phyloP scores from a whole-genome alignment of 495 filamentous ascomycete genomes.

The Hypoxylon lienhwacheense region DNA sequence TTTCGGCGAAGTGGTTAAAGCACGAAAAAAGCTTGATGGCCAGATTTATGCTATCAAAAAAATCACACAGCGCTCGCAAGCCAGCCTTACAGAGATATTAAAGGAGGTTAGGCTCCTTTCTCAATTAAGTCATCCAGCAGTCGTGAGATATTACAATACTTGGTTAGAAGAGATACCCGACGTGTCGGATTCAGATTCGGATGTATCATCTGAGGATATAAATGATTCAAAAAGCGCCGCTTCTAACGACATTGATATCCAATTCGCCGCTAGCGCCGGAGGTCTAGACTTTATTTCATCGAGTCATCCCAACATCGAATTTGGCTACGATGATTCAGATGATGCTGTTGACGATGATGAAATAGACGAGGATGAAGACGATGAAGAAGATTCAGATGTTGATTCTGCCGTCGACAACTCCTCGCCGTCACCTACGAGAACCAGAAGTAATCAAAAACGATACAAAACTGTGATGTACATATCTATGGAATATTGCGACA shows the following conservation, averaged over 20 bases:
- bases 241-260: conserved; percentile 59
- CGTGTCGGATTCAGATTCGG: conserved; percentile 58
- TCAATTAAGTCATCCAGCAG: conserved; percentile 89
- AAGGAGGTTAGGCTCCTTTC: conserved; percentile 92
- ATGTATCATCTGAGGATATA: conserved; percentile 59
- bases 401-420: conserved; percentile 28
- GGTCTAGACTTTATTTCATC: conserved; percentile 94
- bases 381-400: conserved; percentile 43
- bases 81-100: conserved; percentile 79
- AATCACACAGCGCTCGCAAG: conserved; percentile 78
- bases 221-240: conserved; percentile 40
- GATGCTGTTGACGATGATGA: conserved; percentile 52
- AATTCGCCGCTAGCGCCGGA: conserved; percentile 64
- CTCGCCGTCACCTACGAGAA: conserved; percentile 37
- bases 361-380: conserved; percentile 44
- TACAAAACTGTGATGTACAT: conserved; percentile 53
- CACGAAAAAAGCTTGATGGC: conserved; percentile 89
- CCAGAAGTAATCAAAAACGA: conserved; percentile 37
- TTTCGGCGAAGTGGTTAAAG: conserved; percentile 96
- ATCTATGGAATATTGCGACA: conserved; percentile 95
- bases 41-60: conserved; percentile 96
- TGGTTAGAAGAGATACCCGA: conserved; percentile 80
- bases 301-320: conserved; percentile 77
- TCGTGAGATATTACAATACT: conserved; percentile 92
- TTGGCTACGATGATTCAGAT: conserved; percentile 71